Evolutionary conservation across 1,284 basidiomycete genomes (phyloP), one percentile per base, ranked within the genome.

Genomic region (Ceratobasidium papillatum): DNA sequence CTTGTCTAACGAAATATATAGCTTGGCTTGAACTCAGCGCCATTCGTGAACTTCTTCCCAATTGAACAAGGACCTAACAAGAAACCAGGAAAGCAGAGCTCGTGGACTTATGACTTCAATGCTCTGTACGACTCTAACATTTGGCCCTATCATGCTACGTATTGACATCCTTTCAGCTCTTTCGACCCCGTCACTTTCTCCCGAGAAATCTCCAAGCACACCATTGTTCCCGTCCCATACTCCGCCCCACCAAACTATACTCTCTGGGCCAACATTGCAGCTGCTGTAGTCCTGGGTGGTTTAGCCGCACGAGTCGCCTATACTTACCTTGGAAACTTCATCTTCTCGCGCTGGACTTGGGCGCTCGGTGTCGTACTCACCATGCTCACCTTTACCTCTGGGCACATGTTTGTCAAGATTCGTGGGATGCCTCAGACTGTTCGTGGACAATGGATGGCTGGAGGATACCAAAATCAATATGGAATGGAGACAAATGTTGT

Each of bases 331-430:
- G 82, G 88, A 11, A 91, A 94, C 14, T 82, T 95, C 77, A 82
- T 96, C 58, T 84, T 88, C 79, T 93, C 86, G 77, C 90, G 90
- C 76, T 95, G 93, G 94, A 86, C 89, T 12, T 95, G 94, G 94
- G 92, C 91, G 7, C 25, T 76, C 54, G 74, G 58, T 36, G 74
- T 76, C 2, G 79, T 85, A 12, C 83, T 84, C 59, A 90, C 87
- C 32, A 83, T 95, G 71, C 77, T 91, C 74, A 86, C 88, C 78
- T 96, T 97, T 90, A 96, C 90, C 11, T 90, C 91, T 8, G 96
- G 96, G 2, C 93, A 92, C 85, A 99, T 99, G 98, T 99, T 98
- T 86, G 95, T 94, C 78, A 91, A 91, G 77, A 99, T 99, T 80
- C 91, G 97, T 77, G 87, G 87, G 62, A 88, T 89, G 74, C 96